A percentile compares a stretch with the other conserved stretches of the same genome.
These are phyloP conservation scores for Penicillium cinerascens DNA, from an alignment of 495 filamentous ascomycete genomes.

Conservation along the genomic window DNA sequence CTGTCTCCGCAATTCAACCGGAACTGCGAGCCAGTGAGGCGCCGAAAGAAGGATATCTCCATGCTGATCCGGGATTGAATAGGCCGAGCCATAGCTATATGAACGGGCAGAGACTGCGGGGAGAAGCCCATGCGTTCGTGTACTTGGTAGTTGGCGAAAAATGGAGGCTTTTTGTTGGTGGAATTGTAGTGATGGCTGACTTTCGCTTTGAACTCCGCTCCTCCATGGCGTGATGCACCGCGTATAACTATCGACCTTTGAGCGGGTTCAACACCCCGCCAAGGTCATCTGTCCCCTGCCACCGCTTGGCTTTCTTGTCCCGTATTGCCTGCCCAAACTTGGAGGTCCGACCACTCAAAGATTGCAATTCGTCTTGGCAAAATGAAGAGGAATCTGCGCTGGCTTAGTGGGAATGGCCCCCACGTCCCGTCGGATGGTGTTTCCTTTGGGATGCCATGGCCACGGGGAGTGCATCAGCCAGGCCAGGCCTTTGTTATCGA, in stretches of 20 bases:
- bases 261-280: not conserved
- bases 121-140: not conserved
- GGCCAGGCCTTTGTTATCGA: constrained; percentile 18
- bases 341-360: not conserved
- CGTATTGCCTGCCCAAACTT: not conserved
- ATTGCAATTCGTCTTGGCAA: not conserved
- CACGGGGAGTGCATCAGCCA: constrained; percentile 9
- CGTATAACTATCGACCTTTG: constrained; percentile 3
- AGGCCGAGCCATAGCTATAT: not conserved
- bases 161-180: not conserved
- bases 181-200: not conserved
- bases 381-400: constrained; percentile 15
- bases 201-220: not conserved
- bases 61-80: constrained; percentile 5
- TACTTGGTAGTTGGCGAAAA: not conserved
- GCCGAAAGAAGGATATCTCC: not conserved
- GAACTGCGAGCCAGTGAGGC: not conserved
- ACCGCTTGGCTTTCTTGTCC: constrained; percentile 10
- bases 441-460: constrained; percentile 24
- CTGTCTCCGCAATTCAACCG: not conserved
- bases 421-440: constrained; percentile 10
- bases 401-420: constrained; percentile 13
- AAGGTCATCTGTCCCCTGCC: not conserved
- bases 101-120: no score
- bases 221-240: not conserved